Evolutionary conservation across 2,329 filamentous ascomycete genomes (phyloP), one percentile per base, ranked within the genome.

Genomic region (Fusarium nurragi): DNA sequence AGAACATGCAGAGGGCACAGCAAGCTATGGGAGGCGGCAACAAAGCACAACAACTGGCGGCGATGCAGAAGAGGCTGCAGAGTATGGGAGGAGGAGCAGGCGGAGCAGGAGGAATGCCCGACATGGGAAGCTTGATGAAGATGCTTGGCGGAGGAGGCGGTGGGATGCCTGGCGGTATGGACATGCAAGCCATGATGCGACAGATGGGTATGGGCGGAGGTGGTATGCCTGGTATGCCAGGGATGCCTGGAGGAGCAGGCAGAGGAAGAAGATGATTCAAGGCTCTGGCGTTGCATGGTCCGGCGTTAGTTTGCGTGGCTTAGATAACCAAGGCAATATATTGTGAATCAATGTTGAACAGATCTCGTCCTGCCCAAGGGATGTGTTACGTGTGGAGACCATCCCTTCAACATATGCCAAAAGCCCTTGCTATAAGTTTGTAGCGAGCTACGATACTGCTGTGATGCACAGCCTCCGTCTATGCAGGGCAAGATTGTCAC

Each of bases 1-100:
- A 95, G 81, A 97, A 97, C 76, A 96, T 98, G 90, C 93, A 97
- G 77, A 89, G 90, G 48, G 94, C 94, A 1, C 94, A 98, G 78
- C 90, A 91, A 53, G 92, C 92, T 65, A 93, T 97, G 89, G 92
- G 90, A 25, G 93, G 94, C 40, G 91, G 89, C 26, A 97, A 97
- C 79, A 94, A 95, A 78, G 87, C 92, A 28, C 93, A 97, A 76
- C 94, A 98, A 78, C 86, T 98, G 80, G 94, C 94, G 0, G 94
- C 95, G 3, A 97, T 98, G 93, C 95, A 99, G 81, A 97, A 97
- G 81, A 85, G 94, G 13, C 83, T 99, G 80, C 91, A 94, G 75
- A 92, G 90, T 69, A 97, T 98, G 92, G 95, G 94, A 30, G 92
- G 91, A 2, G 92, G 91, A 2, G 86, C 81, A 3, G 89, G 83